Evolutionary conservation across 345 rosid genomes (phyloP), one percentile per base, ranked within the genome.

Genomic region (Pugionium cornutum): DNA sequence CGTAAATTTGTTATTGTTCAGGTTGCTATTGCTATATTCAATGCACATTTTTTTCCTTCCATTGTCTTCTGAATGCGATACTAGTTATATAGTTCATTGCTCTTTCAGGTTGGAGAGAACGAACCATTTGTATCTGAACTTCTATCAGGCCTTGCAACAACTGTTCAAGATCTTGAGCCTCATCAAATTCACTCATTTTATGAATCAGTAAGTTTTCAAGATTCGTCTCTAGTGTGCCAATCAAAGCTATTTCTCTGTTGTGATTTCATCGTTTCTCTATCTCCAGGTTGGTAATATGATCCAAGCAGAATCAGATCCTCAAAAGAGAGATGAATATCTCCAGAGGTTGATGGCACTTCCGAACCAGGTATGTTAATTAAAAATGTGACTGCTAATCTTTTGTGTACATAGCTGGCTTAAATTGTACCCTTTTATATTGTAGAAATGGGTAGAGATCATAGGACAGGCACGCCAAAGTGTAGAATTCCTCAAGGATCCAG

Each of bases 51-150:
- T 51, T 3, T 40, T 39, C 41, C 35, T 40, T 36, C 28, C 54
- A 1, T 30, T 30, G 6, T 68, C 59, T 53, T 57, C 41, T 47
- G 62, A 60, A 60, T 39, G 58, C 46, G 35, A 36, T 28, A 58
- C 18, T 18, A 62, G 18, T 39, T 39, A 37, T 5, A 18, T 26
- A 35, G 10, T 39, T 8, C 42, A n/a, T 66, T 62, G 62, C 44
- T 31, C 58, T 76, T 74, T 68, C 86, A 91, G 99, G 95, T 95
- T 66, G 99, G 96, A 68, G 97, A 95, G 78, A 95, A 67, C 35
- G 99, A 91, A 67, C 89, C 99, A 66, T 95, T 95, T 83, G 97
- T 95, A 55, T 95, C 99, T 62, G 98, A 95, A 81, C 99, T 91
- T 79, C 82, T 95, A 30, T 42, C 96, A 5, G 89, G 94, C 79